Percentiles rank a stretch among this genome's conserved stretches.
Conservation (phyloP, 768 basidiomycete genomes). For the Suillus placidus region DNA sequence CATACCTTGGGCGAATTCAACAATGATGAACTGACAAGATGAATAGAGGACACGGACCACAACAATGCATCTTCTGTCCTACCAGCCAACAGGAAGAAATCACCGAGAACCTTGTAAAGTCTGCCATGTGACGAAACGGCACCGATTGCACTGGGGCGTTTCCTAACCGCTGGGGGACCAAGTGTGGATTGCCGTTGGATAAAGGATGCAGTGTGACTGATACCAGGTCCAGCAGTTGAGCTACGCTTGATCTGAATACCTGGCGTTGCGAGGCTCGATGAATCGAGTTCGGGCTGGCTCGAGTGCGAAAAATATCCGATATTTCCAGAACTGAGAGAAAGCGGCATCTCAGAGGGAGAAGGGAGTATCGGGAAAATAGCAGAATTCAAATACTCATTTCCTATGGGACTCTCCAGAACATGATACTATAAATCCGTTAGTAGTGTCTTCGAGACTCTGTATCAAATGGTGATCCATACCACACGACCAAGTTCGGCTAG, state of each 20-base stretch:
- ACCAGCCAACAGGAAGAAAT: constrained; percentile 89
- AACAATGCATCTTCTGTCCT: constrained; percentile 77
- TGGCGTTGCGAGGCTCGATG: constrained; percentile 24
- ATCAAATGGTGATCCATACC: constrained; percentile 50
- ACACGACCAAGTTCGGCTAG: constrained; percentile 83
- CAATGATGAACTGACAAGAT: constrained; percentile 12
- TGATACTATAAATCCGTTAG: constrained; percentile 54
- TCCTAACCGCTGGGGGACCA: constrained; percentile 47
- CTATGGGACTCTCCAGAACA: constrained; percentile 78
- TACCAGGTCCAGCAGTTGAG: constrained; percentile 47
- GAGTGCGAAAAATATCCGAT: constrained; percentile 51
- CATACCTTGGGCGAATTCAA: constrained; percentile 60
- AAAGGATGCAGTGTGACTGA: constrained; percentile 23
- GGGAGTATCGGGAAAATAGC: constrained; percentile 66
- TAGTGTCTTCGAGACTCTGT: background rate
- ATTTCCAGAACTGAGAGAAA: constrained; percentile 51
- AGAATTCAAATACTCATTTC: constrained; percentile 84
- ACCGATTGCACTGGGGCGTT: constrained; percentile 64
- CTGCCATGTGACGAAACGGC: constrained; percentile 81
- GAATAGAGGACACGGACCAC: constrained; percentile 54
- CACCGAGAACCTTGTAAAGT: constrained; percentile 84
- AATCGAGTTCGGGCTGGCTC: constrained; percentile 57
- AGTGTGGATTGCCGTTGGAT: constrained; percentile 56
- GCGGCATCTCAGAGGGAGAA: constrained; percentile 60
- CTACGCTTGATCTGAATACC: constrained; percentile 54